Conservation (phyloP, 148 eudicot species). For the Vaccinium vitisidaea region DNA sequence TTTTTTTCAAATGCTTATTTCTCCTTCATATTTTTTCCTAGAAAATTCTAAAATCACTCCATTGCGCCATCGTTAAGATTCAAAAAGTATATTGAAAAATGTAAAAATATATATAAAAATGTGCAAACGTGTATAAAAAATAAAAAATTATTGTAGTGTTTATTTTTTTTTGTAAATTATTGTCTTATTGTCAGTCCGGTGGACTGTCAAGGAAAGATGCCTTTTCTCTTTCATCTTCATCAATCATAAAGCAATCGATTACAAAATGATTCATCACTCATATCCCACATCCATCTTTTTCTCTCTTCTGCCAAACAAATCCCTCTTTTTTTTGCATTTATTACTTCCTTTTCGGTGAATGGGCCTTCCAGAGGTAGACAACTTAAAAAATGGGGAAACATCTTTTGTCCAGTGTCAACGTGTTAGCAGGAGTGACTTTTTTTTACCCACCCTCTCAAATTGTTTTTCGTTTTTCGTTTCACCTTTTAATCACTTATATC, state of each 20-base stretch:
- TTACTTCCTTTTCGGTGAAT: constrained; percentile 30
- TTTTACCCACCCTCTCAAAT: neutral
- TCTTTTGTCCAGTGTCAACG: constrained; percentile 21
- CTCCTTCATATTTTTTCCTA: neutral
- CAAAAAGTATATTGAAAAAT: no score
- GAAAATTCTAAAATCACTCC: no score
- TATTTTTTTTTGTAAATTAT: no score
- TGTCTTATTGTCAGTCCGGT: no score
- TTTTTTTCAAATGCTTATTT: neutral
- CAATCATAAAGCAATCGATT: constrained; percentile 54
- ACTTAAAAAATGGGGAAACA: constrained; percentile 21
- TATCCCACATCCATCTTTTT: constrained; percentile 38
- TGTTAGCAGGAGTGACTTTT: neutral
- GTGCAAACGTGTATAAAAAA: no score
- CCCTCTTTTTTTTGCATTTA: constrained; percentile 27
- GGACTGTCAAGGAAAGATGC: no score
- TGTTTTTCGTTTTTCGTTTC: no score
- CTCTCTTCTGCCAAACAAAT: constrained; percentile 30
- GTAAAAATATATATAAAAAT: no score
- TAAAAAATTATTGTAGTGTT: no score
- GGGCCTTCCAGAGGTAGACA: constrained; percentile 28
- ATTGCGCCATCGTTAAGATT: no score
- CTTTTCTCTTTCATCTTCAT: constrained; percentile 4
- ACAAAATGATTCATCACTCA: constrained; percentile 37
- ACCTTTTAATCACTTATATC: no score